phyloP scores from a whole-genome alignment of 2,329 filamentous ascomycete genomes.

The Rhynchosporium agropyri region DNA sequence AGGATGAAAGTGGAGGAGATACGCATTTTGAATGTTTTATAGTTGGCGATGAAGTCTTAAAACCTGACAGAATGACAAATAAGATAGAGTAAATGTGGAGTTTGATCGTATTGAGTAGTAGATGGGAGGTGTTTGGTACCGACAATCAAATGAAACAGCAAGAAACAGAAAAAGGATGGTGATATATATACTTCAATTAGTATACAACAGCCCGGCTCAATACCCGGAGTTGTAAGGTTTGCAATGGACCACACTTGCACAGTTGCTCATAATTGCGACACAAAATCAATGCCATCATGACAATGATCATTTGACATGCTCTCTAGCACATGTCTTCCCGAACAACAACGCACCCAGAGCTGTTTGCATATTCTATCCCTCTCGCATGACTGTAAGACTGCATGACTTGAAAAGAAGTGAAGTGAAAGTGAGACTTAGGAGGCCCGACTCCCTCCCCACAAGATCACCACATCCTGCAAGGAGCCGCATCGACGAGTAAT shows the following conservation, averaged over 20 bases:
- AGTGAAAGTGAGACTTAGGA: not conserved
- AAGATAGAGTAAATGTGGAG: too few relatives aligned
- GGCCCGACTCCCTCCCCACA: conserved; percentile 4
- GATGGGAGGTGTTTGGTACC: too few relatives aligned
- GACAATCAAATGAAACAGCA: too few relatives aligned
- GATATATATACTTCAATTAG: too few relatives aligned
- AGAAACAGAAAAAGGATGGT: too few relatives aligned
- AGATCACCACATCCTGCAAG: conserved; percentile 12
- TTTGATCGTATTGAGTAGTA: too few relatives aligned
- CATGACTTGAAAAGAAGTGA: too few relatives aligned
- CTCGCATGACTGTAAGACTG: too few relatives aligned
- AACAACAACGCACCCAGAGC: not conserved
- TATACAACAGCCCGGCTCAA: not conserved
- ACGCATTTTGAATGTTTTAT: too few relatives aligned
- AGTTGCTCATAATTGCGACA: not conserved
- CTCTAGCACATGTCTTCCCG: not conserved
- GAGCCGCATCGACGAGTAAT: conserved; percentile 15
- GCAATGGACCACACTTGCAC: not conserved
- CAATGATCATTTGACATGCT: not conserved
- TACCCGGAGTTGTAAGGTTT: conserved; percentile 6
- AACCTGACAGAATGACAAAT: too few relatives aligned
- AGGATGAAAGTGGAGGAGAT: conserved; percentile 2
- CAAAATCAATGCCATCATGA: not conserved
- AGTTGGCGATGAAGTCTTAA: too few relatives aligned
- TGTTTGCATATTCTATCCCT: too few relatives aligned